phyloP scores from a whole-genome alignment of 176 grass and related monocot species.

The Avena sativa region DNA sequence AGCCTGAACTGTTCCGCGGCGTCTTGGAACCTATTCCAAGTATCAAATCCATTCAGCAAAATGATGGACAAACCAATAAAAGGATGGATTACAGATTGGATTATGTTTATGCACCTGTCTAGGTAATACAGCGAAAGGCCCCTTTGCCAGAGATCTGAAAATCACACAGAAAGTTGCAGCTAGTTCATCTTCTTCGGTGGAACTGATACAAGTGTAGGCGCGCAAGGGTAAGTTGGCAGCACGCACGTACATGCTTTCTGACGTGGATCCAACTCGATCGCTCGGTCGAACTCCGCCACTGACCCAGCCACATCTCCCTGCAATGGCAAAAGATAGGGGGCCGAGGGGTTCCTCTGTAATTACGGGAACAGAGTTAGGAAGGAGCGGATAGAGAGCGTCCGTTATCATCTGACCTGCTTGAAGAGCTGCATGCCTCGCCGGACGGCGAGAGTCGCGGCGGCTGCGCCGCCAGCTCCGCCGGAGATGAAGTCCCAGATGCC shows the following conservation, averaged over 20 bases:
- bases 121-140: conserved; percentile 87
- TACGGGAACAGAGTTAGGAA: not conserved
- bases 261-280: conserved; percentile 71
- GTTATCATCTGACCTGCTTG: conserved; percentile 47
- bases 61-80: not conserved
- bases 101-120: conserved; percentile 52
- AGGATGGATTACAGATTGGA: not conserved
- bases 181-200: not conserved
- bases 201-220: not conserved
- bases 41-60: not conserved
- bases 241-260: conserved; percentile 76
- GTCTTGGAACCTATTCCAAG: conserved; percentile 65
- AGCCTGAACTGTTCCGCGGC: conserved; percentile 89
- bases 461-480: conserved; percentile 50
- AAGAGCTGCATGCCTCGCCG: conserved; percentile 87
- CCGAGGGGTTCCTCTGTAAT: too few relatives aligned
- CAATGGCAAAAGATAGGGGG: not conserved
- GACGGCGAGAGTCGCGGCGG: conserved; percentile 59
- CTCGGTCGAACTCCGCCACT: conserved; percentile 71
- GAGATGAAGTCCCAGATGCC: conserved; percentile 74
- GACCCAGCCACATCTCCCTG: conserved; percentile 78
- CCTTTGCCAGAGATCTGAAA: conserved; percentile 91
- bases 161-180: not conserved
- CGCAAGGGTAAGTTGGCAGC: not conserved
- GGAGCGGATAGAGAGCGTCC: not conserved